Evolutionary conservation across 345 rosid species (phyloP).

Genomic region (Pistacia atlantica): DNA sequence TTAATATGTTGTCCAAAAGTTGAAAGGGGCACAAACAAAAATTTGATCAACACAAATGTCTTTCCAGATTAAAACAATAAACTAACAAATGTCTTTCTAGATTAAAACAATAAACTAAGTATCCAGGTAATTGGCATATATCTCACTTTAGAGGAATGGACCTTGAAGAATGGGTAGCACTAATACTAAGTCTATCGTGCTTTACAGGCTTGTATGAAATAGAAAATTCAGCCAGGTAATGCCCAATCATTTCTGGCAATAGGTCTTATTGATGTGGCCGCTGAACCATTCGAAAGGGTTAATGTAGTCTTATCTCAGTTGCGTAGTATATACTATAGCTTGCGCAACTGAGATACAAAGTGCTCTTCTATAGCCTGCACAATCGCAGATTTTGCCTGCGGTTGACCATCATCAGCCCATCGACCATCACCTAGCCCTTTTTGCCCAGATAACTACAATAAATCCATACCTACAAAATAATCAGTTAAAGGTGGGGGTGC

Average conservation of each 20-base stretch:
- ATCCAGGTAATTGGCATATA: neutral
- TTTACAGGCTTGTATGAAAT: constrained; percentile 89
- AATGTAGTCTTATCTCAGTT: too few relatives aligned
- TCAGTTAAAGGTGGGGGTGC: too few relatives aligned
- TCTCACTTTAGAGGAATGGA: constrained; percentile 90
- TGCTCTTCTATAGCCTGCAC: too few relatives aligned
- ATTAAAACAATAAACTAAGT: neutral
- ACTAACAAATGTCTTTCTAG: neutral
- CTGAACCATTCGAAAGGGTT: too few relatives aligned
- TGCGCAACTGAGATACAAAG: too few relatives aligned
- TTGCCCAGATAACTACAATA: too few relatives aligned
- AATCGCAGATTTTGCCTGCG: too few relatives aligned
- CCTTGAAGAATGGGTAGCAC: constrained; percentile 98
- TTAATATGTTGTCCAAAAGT: constrained; percentile 7
- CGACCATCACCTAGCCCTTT: too few relatives aligned
- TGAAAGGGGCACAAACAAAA: constrained; percentile 10
- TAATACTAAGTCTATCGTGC: constrained; percentile 96
- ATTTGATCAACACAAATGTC: constrained; percentile 5
- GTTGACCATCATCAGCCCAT: too few relatives aligned
- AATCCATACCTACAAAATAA: too few relatives aligned
- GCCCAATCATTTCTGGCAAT: constrained; percentile 48
- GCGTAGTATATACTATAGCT: too few relatives aligned
- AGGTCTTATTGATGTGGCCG: too few relatives aligned
- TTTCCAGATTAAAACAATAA: neutral
- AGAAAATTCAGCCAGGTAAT: constrained; percentile 85